Evolutionary conservation across 129 eudicot genomes (phyloP), one percentile per base, ranked within the genome.

Genomic region (Lonicera japonica): DNA sequence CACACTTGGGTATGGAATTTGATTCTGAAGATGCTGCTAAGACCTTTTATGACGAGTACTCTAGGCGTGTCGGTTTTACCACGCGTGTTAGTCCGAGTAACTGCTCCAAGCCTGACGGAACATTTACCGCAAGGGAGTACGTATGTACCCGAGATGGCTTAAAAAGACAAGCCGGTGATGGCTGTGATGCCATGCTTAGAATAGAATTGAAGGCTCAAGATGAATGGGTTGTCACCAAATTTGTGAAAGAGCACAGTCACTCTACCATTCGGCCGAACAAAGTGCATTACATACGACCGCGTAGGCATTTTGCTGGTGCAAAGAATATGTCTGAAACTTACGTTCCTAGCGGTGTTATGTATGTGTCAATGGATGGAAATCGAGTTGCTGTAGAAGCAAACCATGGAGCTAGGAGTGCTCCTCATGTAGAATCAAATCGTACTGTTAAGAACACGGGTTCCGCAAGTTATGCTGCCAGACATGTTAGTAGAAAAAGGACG

Each of bases 301-400:
- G 71, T 50, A 61, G 83, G 40, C 89, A 73, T 70, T 74, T 71
- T 71, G 77, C 82, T 8, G 77, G 77, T 25, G 58, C 70, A 39
- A 82, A 74, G 58, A 73, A 47, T 70, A 16, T 55, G 40, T 38
- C 77, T 46, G 88, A 81, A 76, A 69, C 61, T 68, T 66, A 60
- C 54, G 86, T 83, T 77, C 95, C 97, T 0, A 81, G 75, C 65
- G 92, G 89, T 41, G 79, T 86, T 21, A 83, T 86, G 92, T 78
- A 84, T 83, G 79, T 72, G 5, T 86, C 92, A 43, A 63, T 78
- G 75, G 80, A 86, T 56, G 94, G 81, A 54, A 70, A 76, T 58
- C 80, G 41, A 25, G 64, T 71, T n/a, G 45, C 80, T 21, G 39
- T 76, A 56, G 90, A 80, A 58, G 40, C 69, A 50, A 80, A 73